Percentiles rank a stretch among this genome's conserved stretches.
Evolutionary conservation across 371 early-diverging fungal genomes (phyloP).

Genomic region (Parasitella parasitica): DNA sequence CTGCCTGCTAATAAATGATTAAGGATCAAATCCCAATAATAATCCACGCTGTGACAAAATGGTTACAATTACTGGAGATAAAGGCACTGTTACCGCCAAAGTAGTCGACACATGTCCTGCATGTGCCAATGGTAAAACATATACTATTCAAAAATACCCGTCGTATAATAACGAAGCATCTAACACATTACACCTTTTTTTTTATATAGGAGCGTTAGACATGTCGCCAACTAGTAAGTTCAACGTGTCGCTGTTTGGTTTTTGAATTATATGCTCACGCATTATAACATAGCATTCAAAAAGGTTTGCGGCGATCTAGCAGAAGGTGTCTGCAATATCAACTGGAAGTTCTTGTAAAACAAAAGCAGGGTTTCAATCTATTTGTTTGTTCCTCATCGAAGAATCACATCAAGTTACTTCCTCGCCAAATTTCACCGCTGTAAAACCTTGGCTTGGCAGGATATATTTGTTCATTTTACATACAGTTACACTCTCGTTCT

Average conservation of each 20-base stretch:
- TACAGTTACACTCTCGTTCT: background rate
- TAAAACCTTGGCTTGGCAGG: background rate
- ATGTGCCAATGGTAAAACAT: conserved; percentile 32
- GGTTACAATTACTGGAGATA: conserved; percentile 28
- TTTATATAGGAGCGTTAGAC: conserved; percentile 33
- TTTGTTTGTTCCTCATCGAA: conserved; percentile 20
- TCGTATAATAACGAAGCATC: background rate
- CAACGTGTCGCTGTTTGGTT: background rate
- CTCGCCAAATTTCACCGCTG: conserved; percentile 7
- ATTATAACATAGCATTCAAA: conserved; percentile 16
- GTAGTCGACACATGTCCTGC: conserved; percentile 43
- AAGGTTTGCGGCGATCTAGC: conserved; percentile 13
- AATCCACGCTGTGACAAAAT: conserved; percentile 34
- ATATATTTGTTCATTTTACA: background rate
- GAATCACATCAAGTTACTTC: background rate
- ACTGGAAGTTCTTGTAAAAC: conserved; percentile 11
- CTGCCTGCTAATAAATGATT: background rate
- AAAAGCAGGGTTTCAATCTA: background rate
- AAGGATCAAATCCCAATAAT: conserved; percentile 42
- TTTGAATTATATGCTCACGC: too few species aligned
- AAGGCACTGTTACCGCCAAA: conserved; percentile 27
- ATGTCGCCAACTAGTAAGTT: conserved; percentile 37
- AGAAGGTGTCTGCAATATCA: conserved; percentile 15
- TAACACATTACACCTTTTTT: background rate
- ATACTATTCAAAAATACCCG: background rate